phyloP scores from a whole-genome alignment of 2,329 filamentous ascomycete species.

The Phyllosticta capitalensis region DNA sequence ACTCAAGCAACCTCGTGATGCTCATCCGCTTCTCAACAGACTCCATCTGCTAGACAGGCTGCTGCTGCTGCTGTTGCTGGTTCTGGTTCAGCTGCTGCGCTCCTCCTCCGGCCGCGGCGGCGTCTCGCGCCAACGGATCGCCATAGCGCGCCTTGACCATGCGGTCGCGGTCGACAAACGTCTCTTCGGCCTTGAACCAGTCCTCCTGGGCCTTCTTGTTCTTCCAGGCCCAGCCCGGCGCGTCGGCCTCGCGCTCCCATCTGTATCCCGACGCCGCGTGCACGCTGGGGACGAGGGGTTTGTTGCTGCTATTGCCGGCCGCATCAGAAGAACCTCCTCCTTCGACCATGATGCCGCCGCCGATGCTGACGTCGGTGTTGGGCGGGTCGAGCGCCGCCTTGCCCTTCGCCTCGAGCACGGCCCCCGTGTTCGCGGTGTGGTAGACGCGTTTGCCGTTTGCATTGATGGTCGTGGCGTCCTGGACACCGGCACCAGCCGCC shows the following conservation, averaged over 20 bases:
- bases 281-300: slow-evolving; percentile 1
- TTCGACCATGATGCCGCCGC: neutral
- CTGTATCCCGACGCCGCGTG: slow-evolving; percentile 26
- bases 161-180: slow-evolving; percentile 23
- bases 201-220: slow-evolving; percentile 28
- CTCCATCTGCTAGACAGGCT: no score
- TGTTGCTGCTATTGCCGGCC: neutral
- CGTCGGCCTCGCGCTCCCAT: slow-evolving; percentile 28
- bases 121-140: no score
- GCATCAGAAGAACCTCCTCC: neutral
- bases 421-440: slow-evolving; percentile 7
- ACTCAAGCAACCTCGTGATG: no score
- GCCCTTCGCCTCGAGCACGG: neutral
- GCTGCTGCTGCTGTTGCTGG: no score
- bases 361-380: neutral
- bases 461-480: slow-evolving; percentile 19
- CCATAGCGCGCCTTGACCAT: slow-evolving; percentile 21
- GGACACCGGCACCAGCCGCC: neutral
- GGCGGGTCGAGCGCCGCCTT: neutral
- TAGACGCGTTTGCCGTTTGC: slow-evolving; percentile 29
- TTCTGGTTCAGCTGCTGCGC: no score
- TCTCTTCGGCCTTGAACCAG: slow-evolving; percentile 24
- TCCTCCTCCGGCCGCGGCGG: no score
- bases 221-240: slow-evolving; percentile 30
- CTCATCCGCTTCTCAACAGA: no score